phyloP scores from a whole-genome alignment of 768 basidiomycete species.

The Amanita polypyramis region DNA sequence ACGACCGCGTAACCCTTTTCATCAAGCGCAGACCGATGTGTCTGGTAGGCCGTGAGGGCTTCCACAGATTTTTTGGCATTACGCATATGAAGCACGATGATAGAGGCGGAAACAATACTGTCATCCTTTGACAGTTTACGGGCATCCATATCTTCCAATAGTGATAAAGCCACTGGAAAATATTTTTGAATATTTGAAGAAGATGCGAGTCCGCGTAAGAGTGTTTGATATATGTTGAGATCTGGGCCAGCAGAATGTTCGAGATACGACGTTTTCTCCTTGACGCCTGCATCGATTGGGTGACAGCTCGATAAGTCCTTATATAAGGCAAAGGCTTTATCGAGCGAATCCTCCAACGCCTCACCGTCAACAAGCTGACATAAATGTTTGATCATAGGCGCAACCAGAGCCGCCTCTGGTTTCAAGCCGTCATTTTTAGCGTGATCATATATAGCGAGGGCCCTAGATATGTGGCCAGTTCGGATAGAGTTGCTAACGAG shows the following conservation, averaged over 20 bases:
- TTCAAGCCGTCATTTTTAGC: constrained; percentile 31
- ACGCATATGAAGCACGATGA: constrained; percentile 61
- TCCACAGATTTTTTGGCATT: constrained; percentile 40
- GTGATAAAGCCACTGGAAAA: constrained; percentile 31
- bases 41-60: constrained; percentile 54
- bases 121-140: constrained; percentile 35
- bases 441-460: constrained; percentile 38
- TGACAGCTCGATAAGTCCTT: constrained; percentile 29
- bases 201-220: constrained; percentile 38
- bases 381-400: constrained; percentile 43
- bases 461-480: constrained; percentile 25
- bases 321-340: constrained; percentile 46
- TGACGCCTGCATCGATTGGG: constrained; percentile 14
- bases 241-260: constrained; percentile 35
- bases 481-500: constrained; percentile 42
- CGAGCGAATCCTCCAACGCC: constrained; percentile 32
- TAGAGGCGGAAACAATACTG: constrained; percentile 34
- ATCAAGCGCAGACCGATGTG: constrained; percentile 33
- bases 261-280: constrained; percentile 14
- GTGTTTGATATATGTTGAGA: constrained; percentile 40
- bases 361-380: constrained; percentile 27
- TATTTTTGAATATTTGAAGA: constrained; percentile 37
- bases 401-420: constrained; percentile 40
- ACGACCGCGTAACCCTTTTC: constrained; percentile 54
- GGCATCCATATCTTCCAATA: constrained; percentile 59